Evolutionary conservation across 163 green algal species (phyloP).

Genomic region (Scenedesmus sp.): DNA sequence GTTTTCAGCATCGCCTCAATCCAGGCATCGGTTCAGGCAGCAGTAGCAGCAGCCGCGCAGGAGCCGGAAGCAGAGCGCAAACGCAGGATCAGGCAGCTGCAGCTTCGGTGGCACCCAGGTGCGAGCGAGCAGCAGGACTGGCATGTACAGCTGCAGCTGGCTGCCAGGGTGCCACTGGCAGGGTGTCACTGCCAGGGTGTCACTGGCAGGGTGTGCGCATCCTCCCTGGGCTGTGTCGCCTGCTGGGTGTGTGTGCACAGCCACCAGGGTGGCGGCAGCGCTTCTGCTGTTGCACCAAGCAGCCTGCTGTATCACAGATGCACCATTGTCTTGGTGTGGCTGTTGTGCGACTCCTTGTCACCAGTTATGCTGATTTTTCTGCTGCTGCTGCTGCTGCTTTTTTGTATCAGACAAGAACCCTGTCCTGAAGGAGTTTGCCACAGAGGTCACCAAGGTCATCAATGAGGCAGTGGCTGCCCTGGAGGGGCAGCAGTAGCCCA

Average conservation of each 20-base stretch:
- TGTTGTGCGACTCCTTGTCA: no score
- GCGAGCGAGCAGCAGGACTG: background rate
- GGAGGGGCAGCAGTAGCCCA: slow-evolving; percentile 51
- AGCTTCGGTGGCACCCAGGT: slow-evolving; percentile 69
- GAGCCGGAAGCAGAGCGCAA: slow-evolving; percentile 61
- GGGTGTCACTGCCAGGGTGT: background rate
- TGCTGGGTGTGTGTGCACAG: no score
- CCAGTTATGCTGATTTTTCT: slow-evolving; percentile 25
- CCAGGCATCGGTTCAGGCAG: slow-evolving; percentile 57
- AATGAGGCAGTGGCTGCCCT: slow-evolving; percentile 63
- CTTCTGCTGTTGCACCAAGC: no score
- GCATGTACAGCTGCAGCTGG: background rate
- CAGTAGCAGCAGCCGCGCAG: slow-evolving; percentile 61
- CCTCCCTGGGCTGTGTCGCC: no score
- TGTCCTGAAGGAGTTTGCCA: slow-evolving; percentile 68
- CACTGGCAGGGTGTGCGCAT: background rate
- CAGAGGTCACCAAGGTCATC: slow-evolving; percentile 72
- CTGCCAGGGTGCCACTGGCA: background rate
- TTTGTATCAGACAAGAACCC: slow-evolving; percentile 66
- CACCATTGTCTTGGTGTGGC: background rate
- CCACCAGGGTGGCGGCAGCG: no score
- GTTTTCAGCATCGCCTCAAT: slow-evolving; percentile 65
- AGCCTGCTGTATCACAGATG: background rate
- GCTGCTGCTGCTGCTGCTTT: background rate
- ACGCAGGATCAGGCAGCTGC: slow-evolving; percentile 63